Base-by-base conservation (phyloP, 2,329 filamentous ascomycete species). In the Clonostachys sp. region DNA sequence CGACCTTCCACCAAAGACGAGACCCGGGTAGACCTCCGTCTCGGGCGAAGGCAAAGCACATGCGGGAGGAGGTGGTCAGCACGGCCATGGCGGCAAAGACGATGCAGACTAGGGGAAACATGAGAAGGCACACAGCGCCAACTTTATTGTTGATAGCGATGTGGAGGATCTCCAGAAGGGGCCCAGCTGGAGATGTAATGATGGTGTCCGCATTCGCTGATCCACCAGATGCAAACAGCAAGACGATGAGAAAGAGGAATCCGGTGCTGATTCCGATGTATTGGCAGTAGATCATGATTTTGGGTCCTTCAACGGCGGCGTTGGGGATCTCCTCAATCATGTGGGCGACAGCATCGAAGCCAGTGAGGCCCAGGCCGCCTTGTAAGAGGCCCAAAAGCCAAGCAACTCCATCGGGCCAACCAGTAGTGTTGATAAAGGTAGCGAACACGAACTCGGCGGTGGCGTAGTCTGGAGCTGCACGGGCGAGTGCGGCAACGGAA, bases 21-120 rank as follows among this genome's bases (percentile, higher is more conserved):
- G 81, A 83, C 36, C 74, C 74, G 0, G 85, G 84, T 7, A 89
- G 73, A 12, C 85, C 86, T 3, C 84, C 78, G 49, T 89, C 86
- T 20, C 64, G 53, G 6, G 62, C 82, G 52, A 87, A 87, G 0
- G 84, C 84, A 56, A 83, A 87, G 9, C 80, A 80, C 77, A 86
- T 86, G 8, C 83, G 75, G 34, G 74, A 79, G 34, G 75, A 80
- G 0, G 83, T 86, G 1, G 83, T 84, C 80, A 86, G 81, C 55
- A 86, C 79, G 5, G 74, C 75, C 5, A 75, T 82, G 4, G 77
- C 77, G 3, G 83, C 81, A 57, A 87, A 86, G 3, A 84, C 65
- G 44, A 85, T 71, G 55, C 83, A 86, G 3, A 84, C 56, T 2
- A 86, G 64, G 0, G 83, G 82, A 46, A 86, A 85, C 69, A 87